Base-by-base conservation (phyloP, 1,284 basidiomycete species). In the Agroathelia rolfsii region DNA sequence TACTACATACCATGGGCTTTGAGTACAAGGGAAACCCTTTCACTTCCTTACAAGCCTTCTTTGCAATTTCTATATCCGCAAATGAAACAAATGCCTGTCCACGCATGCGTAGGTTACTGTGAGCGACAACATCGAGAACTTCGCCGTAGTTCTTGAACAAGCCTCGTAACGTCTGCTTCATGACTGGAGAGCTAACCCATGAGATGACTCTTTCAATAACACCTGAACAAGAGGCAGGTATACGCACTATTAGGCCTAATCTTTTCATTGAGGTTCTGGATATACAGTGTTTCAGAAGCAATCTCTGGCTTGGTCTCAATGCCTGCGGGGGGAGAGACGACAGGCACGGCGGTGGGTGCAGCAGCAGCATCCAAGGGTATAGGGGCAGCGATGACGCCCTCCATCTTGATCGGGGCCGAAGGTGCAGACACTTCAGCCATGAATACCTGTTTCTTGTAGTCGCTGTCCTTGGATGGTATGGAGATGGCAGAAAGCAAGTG, bases 41-140 rank as follows among this genome's bases (percentile, higher is more conserved):
- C 23, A 96, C 90, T 55, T 98, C 94, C 59, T 76, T 84, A 69
- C 86, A 67, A 4, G 94, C 94, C 55, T 83, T 86, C 49, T 73
- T 71, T 19, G 94, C 94, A 34, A 74, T 71, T 38, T 93, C 82
- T 32, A 76, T 66, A 31, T 78, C 76, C 40, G 71, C 70, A 55
- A 98, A 95, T 19, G 87, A 89, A 12, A 99, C 86, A 51, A 99
- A 99, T 4, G 94, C 94, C 61, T 99, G 94, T 8, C 94, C 94
- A 24, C 95, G 72, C 95, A 99, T 98, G 20, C 94, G 76, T 40
- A 96, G 59, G 61, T 96, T 97, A 35, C 68, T 61, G 57, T 98
- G 94, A 5, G 93, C 90, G 6, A 90, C 81, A 11, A 99, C 86
- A 47, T 92, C 89, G 18, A 94, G 58, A 5, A 99, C 81, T 38